phyloP scores from a whole-genome alignment of 352 stramenopile genomes.

The Plasmopara viticola region DNA sequence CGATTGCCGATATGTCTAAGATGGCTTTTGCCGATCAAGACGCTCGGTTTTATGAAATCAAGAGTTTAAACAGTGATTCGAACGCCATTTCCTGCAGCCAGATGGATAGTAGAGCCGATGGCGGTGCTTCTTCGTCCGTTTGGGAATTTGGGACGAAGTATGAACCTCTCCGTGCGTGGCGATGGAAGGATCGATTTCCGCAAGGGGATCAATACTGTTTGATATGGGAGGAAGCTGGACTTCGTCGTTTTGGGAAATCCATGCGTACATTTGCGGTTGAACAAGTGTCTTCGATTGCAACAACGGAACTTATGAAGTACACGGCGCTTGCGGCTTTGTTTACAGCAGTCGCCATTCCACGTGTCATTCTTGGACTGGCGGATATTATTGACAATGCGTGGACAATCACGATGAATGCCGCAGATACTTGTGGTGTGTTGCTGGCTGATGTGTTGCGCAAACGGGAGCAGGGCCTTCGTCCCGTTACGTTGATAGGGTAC shows the following conservation, averaged over 20 bases:
- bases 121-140: conserved; percentile 11
- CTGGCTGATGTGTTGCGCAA: conserved; percentile 60
- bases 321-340: conserved; percentile 73
- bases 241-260: conserved; percentile 70
- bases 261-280: conserved; percentile 74
- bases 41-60: conserved; percentile 22
- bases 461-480: conserved; percentile 68
- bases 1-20: conserved; percentile 27
- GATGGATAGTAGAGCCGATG: conserved; percentile 1
- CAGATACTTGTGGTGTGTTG: conserved; percentile 65
- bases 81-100: conserved; percentile 27
- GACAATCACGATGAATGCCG: conserved; percentile 72
- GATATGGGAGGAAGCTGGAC: conserved; percentile 63
- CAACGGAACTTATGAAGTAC: conserved; percentile 66
- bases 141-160: conserved; percentile 28
- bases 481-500: conserved; percentile 86
- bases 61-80: conserved; percentile 30
- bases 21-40: conserved; percentile 24
- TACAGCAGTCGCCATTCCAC: conserved; percentile 62
- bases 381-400: conserved; percentile 85
- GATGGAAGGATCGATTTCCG: conserved; percentile 77
- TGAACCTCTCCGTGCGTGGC: conserved; percentile 56
- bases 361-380: conserved; percentile 55
- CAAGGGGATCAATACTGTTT: conserved; percentile 82
- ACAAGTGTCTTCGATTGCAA: conserved; percentile 61